Evolutionary conservation across 2,329 filamentous ascomycete genomes (phyloP).

Genomic region (Curvularia sp.): DNA sequence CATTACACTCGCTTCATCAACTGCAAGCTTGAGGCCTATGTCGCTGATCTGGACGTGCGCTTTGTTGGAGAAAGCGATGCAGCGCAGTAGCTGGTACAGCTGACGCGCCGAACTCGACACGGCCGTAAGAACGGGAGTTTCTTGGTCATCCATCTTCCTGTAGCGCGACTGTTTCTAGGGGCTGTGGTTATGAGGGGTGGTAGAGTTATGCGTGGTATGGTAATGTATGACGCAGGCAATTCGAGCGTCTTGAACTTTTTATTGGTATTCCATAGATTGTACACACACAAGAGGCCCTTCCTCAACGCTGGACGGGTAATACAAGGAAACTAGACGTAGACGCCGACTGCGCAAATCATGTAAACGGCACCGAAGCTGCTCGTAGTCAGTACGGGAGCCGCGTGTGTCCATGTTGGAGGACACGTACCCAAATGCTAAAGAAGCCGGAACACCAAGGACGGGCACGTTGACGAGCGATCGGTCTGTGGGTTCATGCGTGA

Average conservation of each 20-base stretch:
- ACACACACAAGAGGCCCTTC: constrained; percentile 26
- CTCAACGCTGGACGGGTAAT: constrained; percentile 39
- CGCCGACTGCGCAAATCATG: constrained; percentile 98
- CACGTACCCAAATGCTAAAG: constrained; percentile 84
- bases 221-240: constrained; percentile 15
- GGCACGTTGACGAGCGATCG: constrained; percentile 79
- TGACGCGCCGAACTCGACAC: constrained; percentile 80
- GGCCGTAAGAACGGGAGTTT: constrained; percentile 70
- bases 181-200: neutral
- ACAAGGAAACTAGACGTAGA: constrained; percentile 78
- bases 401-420: constrained; percentile 9
- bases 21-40: constrained; percentile 85
- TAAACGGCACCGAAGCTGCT: constrained; percentile 91
- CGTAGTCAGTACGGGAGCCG: constrained; percentile 6
- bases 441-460: constrained; percentile 82
- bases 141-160: constrained; percentile 40
- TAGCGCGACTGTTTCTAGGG: constrained; percentile 7
- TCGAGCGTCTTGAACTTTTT: constrained; percentile 38
- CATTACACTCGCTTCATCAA: constrained; percentile 87
- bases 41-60: constrained; percentile 78
- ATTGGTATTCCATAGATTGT: constrained; percentile 52
- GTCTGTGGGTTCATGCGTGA: constrained; percentile 67
- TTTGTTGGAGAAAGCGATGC: constrained; percentile 66
- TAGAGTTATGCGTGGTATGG: neutral
- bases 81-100: constrained; percentile 69